Base-by-base conservation (phyloP, 164 flowering plant species). In the Protea cynaroides region DNA sequence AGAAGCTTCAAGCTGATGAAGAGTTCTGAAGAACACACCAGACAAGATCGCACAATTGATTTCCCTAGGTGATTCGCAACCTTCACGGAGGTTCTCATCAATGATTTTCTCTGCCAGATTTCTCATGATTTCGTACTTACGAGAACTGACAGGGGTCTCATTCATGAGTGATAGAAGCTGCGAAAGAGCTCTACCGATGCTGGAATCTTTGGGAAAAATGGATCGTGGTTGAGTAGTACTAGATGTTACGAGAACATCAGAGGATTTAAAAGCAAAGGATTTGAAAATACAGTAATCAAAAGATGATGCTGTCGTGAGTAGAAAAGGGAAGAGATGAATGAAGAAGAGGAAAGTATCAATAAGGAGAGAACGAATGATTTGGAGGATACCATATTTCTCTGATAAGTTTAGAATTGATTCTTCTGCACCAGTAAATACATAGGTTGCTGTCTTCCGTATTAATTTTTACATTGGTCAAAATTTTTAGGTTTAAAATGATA, bases 81-180 rank as follows among this genome's bases (percentile, higher is more conserved):
- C 83, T 17, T 77, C 83, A 13, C 43, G 25, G 19, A 77, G 74
- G 61, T 92, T 92, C 51, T 88, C 95, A 11, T 88, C 88, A 38
- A 92, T 77, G 3, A 88, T 23, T 43, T 53, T 76, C 80, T 92
- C 98, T 1, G 91, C 89, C 25, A 92, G 64, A 0, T 76, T 74
- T 15, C 96, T 78, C 22, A 92, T 83, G 11, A 80, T 69, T 19
- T 89, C 88, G 69, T 92, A 89, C 69, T 92, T 92, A 15, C 95
- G 73, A 0, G 98, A 92, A 47, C 79, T 77, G 7, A 85, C 90
- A 0, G 95, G 95, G 43, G 86, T 52, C 52, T 78, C 83, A 59
- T 60, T 78, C 34, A 85, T 74, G n/a, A 76, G 62, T 0, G 79
- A 75, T 43, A 92, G 58, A 3, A 92, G 66, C 73, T 91, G 96